These are phyloP conservation scores for Lotus japonicus DNA, from an alignment of 306 rosid species.

Conservation along the genomic window DNA sequence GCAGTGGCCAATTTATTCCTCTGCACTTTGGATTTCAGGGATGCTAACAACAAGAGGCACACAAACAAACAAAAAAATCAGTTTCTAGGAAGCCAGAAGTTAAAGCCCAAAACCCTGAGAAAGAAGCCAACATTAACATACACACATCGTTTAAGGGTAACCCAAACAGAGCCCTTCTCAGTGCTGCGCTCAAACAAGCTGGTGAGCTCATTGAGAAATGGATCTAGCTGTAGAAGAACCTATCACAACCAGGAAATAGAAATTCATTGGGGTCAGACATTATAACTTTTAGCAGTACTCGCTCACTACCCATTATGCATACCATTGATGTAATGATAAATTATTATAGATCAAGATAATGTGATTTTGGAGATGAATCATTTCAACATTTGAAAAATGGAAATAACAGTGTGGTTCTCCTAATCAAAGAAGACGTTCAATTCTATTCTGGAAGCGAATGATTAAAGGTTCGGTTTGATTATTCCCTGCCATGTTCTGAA, in stretches of 20 bases:
- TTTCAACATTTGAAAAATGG: no score
- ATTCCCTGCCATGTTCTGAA: no score
- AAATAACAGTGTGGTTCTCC: no score
- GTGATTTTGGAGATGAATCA: no score
- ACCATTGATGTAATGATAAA: background rate
- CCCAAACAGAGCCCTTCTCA: slow-evolving; percentile 82
- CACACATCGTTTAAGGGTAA: slow-evolving; percentile 83
- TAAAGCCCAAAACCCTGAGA: background rate
- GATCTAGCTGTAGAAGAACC: slow-evolving; percentile 83
- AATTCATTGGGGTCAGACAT: background rate
- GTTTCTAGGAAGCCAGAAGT: background rate
- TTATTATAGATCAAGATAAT: no score
- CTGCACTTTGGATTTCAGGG: slow-evolving; percentile 70
- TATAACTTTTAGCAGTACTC: background rate
- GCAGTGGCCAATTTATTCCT: slow-evolving; percentile 57
- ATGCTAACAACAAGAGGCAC: slow-evolving; percentile 33
- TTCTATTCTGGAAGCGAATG: no score
- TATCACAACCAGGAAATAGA: slow-evolving; percentile 8
- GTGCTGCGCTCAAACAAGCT: slow-evolving; percentile 79
- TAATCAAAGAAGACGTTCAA: no score
- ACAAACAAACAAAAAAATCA: background rate
- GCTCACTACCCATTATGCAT: background rate
- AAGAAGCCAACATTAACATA: background rate
- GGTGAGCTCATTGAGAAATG: slow-evolving; percentile 87
- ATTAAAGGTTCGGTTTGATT: no score